A percentile compares a stretch with the other conserved stretches of the same genome.
Conservation (phyloP, 495 filamentous ascomycete species). For the Thermothielavioides terrestris region DNA sequence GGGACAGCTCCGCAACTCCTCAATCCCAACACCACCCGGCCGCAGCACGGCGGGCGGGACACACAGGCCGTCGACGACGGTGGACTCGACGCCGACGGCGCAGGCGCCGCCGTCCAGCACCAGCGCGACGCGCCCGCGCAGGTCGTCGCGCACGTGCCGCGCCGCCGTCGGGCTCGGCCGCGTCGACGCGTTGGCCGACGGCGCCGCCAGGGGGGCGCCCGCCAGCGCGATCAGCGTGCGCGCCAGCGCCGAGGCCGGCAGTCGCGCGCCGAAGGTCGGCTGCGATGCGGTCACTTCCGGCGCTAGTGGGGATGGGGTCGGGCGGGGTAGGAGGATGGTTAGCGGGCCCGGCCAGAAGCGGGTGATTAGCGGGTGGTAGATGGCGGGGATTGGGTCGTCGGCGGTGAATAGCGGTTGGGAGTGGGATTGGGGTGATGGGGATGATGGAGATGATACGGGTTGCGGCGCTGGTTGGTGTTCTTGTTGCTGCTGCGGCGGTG, state of each 20-base stretch:
- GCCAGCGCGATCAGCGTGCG: conserved; percentile 71
- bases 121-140: conserved; percentile 73
- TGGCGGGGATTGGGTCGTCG: conserved; percentile 55
- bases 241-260: conserved; percentile 78
- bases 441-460: neutral
- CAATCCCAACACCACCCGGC: conserved; percentile 86
- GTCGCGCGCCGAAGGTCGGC: conserved; percentile 78
- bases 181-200: conserved; percentile 88
- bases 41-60: conserved; percentile 72
- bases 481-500: no score
- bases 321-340: conserved; percentile 82
- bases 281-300: conserved; percentile 81
- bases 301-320: conserved; percentile 60
- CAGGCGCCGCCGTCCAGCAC: conserved; percentile 88
- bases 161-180: conserved; percentile 86
- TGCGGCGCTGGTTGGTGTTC: no score
- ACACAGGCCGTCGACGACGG: conserved; percentile 85
- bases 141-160: conserved; percentile 77
- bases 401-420: neutral
- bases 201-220: conserved; percentile 77
- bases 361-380: conserved; percentile 73
- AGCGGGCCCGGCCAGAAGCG: conserved; percentile 93
- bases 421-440: neutral
- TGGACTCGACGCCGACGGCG: conserved; percentile 87
- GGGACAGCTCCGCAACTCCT: conserved; percentile 59